These are phyloP conservation scores for Schizophyllum commune DNA, from an alignment of 1,284 basidiomycete genomes.

Conservation along the genomic window DNA sequence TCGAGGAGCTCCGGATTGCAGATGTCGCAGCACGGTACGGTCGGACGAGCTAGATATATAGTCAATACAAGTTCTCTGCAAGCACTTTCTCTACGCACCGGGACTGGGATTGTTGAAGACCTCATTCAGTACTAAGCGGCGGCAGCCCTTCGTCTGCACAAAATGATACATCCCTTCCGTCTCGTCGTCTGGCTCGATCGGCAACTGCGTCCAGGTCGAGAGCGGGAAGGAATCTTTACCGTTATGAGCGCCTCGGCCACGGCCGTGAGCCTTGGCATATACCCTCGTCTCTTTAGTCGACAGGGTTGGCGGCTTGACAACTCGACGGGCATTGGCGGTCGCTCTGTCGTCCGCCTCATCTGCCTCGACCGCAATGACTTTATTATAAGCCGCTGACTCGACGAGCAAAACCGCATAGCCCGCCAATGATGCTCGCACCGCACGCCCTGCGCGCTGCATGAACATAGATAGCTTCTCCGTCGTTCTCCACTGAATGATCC, in stretches of 20 bases:
- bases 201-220: conserved; percentile 7
- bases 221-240: no score
- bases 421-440: conserved; percentile 12
- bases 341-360: not conserved
- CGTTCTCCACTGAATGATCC: conserved; percentile 27
- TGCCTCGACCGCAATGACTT: not conserved
- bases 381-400: conserved; percentile 17
- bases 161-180: conserved; percentile 14
- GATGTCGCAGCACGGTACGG: conserved; percentile 18
- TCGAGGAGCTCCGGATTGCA: conserved; percentile 17
- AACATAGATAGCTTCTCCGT: conserved; percentile 19
- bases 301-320: no score
- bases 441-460: conserved; percentile 23
- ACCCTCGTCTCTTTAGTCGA: not conserved
- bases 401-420: conserved; percentile 23
- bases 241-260: no score
- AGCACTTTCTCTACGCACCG: not conserved
- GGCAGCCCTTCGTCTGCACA: conserved; percentile 18
- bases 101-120: conserved; percentile 13
- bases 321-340: conserved; percentile 1
- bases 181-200: conserved; percentile 14
- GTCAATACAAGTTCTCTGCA: not conserved
- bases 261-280: not conserved
- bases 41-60: not conserved
- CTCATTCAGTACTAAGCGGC: conserved; percentile 13